Evolutionary conservation across 257 asterid genomes (phyloP), one percentile per base, ranked within the genome.

Genomic region (Phtheirospermum japonicum): DNA sequence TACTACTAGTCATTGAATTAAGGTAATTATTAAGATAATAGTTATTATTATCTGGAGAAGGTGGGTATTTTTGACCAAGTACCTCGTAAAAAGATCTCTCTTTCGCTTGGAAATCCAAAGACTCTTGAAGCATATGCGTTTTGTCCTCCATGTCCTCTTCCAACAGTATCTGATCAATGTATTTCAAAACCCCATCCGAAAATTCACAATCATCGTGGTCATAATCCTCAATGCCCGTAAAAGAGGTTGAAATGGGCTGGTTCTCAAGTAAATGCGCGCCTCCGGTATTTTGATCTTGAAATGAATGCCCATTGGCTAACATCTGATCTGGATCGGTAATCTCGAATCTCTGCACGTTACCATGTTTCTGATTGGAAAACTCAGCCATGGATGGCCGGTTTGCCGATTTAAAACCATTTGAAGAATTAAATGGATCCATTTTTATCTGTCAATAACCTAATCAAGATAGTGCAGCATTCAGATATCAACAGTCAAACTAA

Each of bases 61-160:
- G 46, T 36, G 80, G 76, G n/a, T n/a, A n/a, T n/a, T n/a, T n/a
- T n/a, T n/a, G n/a, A n/a, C n/a, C n/a, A n/a, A n/a, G n/a, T n/a
- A n/a, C n/a, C n/a, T n/a, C n/a, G n/a, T n/a, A n/a, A n/a, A n/a
- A n/a, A n/a, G n/a, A n/a, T n/a, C n/a, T n/a, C n/a, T n/a, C n/a
- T n/a, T n/a, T n/a, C n/a, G n/a, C n/a, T n/a, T n/a, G n/a, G n/a
- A n/a, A n/a, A 74, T 79, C 95, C 72, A 79, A 66, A 10, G 89
- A 82, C 57, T 83, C 89, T 54, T 80, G 85, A 67, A 83, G 76
- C 87, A 86, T 76, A 43, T 72, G 71, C 1, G 83, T 16, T 68
- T 78, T 81, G 33, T 86, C 87, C 65, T 80, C 92, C 79, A 83
- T 86, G 14, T 84, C 92, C 72, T 86, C 95, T 52, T 83, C 85